Base-by-base conservation (phyloP, 169 alveolate genomes). In the Plasmodium vivax region DNA sequence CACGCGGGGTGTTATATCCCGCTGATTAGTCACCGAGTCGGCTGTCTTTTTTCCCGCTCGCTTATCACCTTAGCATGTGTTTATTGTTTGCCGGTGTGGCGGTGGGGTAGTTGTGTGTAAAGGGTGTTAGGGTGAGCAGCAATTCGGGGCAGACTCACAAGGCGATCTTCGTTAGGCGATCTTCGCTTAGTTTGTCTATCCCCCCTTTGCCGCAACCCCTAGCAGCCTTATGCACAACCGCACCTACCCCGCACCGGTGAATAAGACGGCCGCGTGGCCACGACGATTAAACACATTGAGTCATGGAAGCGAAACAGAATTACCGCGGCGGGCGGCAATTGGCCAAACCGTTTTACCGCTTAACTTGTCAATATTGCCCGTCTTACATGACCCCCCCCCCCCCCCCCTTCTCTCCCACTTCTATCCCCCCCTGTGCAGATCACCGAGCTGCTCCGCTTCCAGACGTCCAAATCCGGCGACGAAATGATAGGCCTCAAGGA, bases 391-490 rank as follows among this genome's bases (percentile, higher is more conserved):
- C 41, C 41, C 75, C 16, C 36, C 19, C 36, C 3, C 51, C 45
- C 5, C 36, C 3, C 23, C 34, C 73, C 23, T 7, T 73, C 12
- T 54, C 41, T 58, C 32, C 54, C 68, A 45, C 56, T 32, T 9
- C 56, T 56, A 9, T 4, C 82, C 30, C 41, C 43, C 23, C n/a
- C 7, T 38, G 14, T 38, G 16, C 45, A 97, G 99, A 95, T 98
- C 94, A 98, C 99, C 36, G 99, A 99, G 95, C 97, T 99, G 95
- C 97, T 99, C 74, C 98, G 99, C 93, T 99, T 96, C 97, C 99
- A 99, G 96, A 98, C 99, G 56, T 96, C 99, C 95, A 99, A 99
- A 98, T 96, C 99, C 71, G 99, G 99, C 91, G 99, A 99, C 74
- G 99, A 99, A 92, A 96, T 98, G 96, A 98, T 99, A 82, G 97